Evolutionary conservation across 306 rosid species (phyloP), one percentile per base, ranked within the genome.

Genomic region (Corylus heterophylla): DNA sequence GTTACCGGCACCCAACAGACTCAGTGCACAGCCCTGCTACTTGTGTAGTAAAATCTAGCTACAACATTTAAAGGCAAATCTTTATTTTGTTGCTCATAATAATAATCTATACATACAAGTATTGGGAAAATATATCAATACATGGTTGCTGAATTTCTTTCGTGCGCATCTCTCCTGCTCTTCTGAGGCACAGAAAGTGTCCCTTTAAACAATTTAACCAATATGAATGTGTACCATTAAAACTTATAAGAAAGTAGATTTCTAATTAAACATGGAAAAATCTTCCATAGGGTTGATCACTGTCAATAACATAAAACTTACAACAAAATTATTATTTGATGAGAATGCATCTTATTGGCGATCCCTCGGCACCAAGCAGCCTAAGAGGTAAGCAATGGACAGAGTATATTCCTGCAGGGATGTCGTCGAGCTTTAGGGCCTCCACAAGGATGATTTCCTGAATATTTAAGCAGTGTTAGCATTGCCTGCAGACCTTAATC

Each of bases 391-490:
- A 83, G 84, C 97, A 94, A 50, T 92, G 93, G 74, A 94, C 89
- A 17, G 87, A 74, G 81, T 91, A 92, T 61, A 88, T 50, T 77
- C 97, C 97, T 4, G 90, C 78, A 74, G 90, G 88, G 62, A 94
- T 67, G 83, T 85, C 89, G 75, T 91, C 93, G 16, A 92, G 93
- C 81, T 94, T 92, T 59, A 92, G 90, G 73, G 78, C 85, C 83
- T 94, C 98, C 83, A 94, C 97, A 13, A 89, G 93, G 86, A 94
- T 89, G 83, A 92, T 86, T 85, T 92, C 96, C 98, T 89, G 67
- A 52, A 79, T 66, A 71, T 76, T 69, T 56, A 47, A 78, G 71
- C 71, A 63, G 79, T 81, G 77, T 83, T 70, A 48, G 50, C 69
- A 52, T 37, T 73, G 29, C 75, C 58, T 51, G 75, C 62, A 79